Evolutionary conservation across 1,284 basidiomycete species (phyloP), one percentile per base, ranked within the genome.

Genomic region (Ceratobasidium sp.): DNA sequence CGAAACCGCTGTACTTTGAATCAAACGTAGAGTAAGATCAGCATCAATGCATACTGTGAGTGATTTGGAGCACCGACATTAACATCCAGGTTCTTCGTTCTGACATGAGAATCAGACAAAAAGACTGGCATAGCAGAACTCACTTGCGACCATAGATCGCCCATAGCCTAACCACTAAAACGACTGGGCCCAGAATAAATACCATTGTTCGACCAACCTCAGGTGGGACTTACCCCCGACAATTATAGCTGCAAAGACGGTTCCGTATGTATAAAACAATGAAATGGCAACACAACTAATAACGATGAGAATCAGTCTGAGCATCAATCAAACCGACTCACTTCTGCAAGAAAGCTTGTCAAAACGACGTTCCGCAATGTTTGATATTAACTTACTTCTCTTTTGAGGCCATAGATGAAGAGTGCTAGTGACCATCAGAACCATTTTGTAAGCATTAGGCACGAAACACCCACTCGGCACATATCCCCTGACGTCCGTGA

Each of bases 101-200:
- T n/a, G n/a, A n/a, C n/a, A n/a, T n/a, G n/a, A n/a, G n/a, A n/a
- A n/a, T n/a, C n/a, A n/a, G n/a, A n/a, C n/a, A n/a, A n/a, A n/a
- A n/a, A n/a, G n/a, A n/a, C n/a, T n/a, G n/a, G n/a, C n/a, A n/a
- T n/a, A n/a, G n/a, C n/a, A n/a, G n/a, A 16, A 50, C 61, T 39
- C 32, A 65, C 61, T 39, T 65, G n/a, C 45, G 45, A 8, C 32
- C 61, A 23, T 65, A 65, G 16, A 65, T 65, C 18, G 45, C 48
- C 61, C 61, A 65, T 6, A 65, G 21, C 48, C 61, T 45, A 6
- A 52, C 46, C 21, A 65, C 46, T 10, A 65, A 21, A 14, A 65
- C 48, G 23, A 18, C 61, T 65, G 30, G 14, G 18, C 6, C 5
- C 3, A 41, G 34, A 6, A 14, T 30, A 34, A 26, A 26, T 48